These are phyloP conservation scores for Blastosporella zonata DNA, from an alignment of 1,284 basidiomycete genomes.

Conservation along the genomic window DNA sequence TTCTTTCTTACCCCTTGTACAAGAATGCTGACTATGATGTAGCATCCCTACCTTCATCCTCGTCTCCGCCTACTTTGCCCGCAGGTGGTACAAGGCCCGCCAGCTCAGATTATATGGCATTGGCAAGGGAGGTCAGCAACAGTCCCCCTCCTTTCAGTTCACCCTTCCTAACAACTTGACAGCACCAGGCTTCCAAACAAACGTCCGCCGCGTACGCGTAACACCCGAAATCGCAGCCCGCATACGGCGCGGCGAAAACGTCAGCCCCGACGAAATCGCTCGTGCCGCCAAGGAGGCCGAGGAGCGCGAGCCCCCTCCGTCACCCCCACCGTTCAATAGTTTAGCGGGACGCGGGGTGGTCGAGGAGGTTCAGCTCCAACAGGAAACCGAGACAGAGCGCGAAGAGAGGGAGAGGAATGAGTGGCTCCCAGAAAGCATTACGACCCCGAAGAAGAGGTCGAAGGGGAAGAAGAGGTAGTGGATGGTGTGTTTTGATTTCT, in stretches of 20 bases:
- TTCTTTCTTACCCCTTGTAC: neutral
- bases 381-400: neutral
- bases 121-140: constrained; percentile 44
- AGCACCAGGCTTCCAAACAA: constrained; percentile 53
- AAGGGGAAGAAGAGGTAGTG: constrained; percentile 36
- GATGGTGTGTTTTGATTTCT: too few relatives aligned
- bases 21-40: neutral
- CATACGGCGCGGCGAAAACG: constrained; percentile 44
- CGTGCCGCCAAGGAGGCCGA: constrained; percentile 24
- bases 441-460: constrained; percentile 37
- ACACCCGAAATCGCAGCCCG: constrained; percentile 50
- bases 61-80: constrained; percentile 40
- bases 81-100: constrained; percentile 47
- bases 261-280: constrained; percentile 46
- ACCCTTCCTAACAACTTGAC: neutral
- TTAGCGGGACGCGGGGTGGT: constrained; percentile 12
- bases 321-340: constrained; percentile 9
- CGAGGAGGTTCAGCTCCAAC: constrained; percentile 14
- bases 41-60: constrained; percentile 44
- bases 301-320: constrained; percentile 28
- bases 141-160: neutral
- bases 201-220: constrained; percentile 42
- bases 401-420: constrained; percentile 31
- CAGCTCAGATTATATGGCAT: constrained; percentile 43
- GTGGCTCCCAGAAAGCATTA: constrained; percentile 45